Conservation (phyloP, 306 rosid genomes). For the Dalbergia cultrata region DNA sequence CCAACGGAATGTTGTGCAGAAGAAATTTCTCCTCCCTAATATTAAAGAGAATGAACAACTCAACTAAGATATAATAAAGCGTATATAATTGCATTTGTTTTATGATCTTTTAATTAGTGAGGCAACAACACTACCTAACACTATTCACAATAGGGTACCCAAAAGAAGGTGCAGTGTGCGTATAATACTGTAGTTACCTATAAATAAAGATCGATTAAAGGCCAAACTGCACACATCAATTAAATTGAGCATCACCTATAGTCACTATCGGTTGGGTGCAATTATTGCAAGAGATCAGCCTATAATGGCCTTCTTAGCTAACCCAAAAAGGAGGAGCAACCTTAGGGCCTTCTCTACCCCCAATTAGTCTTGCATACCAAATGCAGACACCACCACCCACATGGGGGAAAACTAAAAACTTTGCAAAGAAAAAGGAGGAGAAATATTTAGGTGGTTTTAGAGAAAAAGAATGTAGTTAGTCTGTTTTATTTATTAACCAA, state of each 20-base stretch:
- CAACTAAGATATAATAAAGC: conserved; percentile 34
- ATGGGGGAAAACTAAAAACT: conserved; percentile 30
- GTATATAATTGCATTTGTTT: conserved; percentile 15
- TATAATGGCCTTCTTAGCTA: conserved; percentile 51
- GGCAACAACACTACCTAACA: conserved; percentile 55
- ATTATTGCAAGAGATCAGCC: conserved; percentile 42
- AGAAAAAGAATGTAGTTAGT: too few species aligned
- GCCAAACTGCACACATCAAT: conserved; percentile 39
- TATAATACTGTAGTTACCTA: conserved; percentile 40
- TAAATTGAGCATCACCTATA: conserved; percentile 34
- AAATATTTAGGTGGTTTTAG: too few species aligned
- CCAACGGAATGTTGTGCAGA: conserved; percentile 17
- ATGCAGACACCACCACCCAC: conserved; percentile 45
- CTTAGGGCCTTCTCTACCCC: conserved; percentile 34
- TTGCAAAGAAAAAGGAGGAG: background rate
- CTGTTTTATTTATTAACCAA: too few species aligned
- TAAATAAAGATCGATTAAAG: conserved; percentile 45
- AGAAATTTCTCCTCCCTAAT: background rate
- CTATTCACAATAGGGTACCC: conserved; percentile 36
- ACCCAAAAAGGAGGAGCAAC: conserved; percentile 51
- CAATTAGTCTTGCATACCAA: conserved; percentile 35
- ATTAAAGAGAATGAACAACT: conserved; percentile 51
- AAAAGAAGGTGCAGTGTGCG: conserved; percentile 50
- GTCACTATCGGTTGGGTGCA: conserved; percentile 54
- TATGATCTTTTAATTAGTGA: conserved; percentile 38